Base-by-base conservation (phyloP, 768 basidiomycete species). In the Amanita thiersii region DNA sequence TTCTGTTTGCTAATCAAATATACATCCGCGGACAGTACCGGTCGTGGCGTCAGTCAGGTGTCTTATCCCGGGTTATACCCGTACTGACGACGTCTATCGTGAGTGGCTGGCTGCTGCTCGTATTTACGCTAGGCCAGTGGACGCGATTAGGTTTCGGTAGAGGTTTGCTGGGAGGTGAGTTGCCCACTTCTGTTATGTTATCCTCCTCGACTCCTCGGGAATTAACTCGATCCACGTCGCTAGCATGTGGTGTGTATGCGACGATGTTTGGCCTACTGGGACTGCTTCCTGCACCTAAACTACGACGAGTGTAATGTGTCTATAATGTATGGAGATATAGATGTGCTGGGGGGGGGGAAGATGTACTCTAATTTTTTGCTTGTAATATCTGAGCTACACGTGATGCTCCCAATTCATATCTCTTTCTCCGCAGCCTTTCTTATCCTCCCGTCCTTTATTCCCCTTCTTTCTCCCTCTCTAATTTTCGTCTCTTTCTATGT, bases 251-350 rank as follows among this genome's bases (percentile, higher is more conserved):
- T 7, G 56, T 85, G 34, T 88, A 87, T 50, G 75, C 76, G 5
- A 65, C 86, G 30, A 64, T 65, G 14, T 84, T 88, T 52, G 86
- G 86, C n/a, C 57, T 86, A 25, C 70, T 88, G 43, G 86, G 84
- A 2, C 65, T 88, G 15, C 61, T 87, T 39, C 81, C 84, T 10
- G 72, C 73, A 18, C 83, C 83, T 9, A 73, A 66, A 57, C 62
- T 72, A 39, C 52, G 48, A 34, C 65, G 60, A 48, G 47, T 43
- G 47, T 56, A 51, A 50, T 9, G n/a, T 7, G n/a, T 28, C 7
- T 7, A 28, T 14, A 12, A 9, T 12, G 23, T 37, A 20, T 17
- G 5, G 8, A 9, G 35, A 17, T 33, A 19, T 43, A 33, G 43
- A 51, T 39, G 20, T 23, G 4, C 14, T n/a, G 19, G 26, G n/a